Evolutionary conservation across 306 rosid genomes (phyloP).

Genomic region (Argentina anserina): DNA sequence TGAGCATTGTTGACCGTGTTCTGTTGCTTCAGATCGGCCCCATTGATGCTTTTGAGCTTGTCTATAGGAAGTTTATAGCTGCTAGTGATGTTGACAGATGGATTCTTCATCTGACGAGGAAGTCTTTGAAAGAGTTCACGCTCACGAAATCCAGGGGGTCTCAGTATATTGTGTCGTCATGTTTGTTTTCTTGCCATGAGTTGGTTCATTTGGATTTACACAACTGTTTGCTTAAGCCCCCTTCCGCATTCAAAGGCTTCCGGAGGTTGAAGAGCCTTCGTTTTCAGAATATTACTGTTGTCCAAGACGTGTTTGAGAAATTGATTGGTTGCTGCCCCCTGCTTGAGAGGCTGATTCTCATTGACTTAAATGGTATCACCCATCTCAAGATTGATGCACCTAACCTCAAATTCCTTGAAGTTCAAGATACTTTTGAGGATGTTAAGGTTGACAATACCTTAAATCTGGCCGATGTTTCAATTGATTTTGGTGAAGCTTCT

Average conservation of each 20-base stretch:
- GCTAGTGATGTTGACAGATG: conserved; percentile 56
- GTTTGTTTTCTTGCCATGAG: conserved; percentile 49
- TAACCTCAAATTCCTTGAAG: conserved; percentile 46
- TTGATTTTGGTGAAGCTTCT: conserved; percentile 26
- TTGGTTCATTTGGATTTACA: conserved; percentile 46
- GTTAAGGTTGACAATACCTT: conserved; percentile 44
- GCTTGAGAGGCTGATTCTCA: conserved; percentile 49
- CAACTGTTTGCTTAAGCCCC: conserved; percentile 55
- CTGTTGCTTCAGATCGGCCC: conserved; percentile 57
- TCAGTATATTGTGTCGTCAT: conserved; percentile 43
- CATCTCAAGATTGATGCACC: conserved; percentile 46
- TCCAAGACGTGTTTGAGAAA: conserved; percentile 44
- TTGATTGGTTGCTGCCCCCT: conserved; percentile 47
- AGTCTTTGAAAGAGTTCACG: conserved; percentile 41
- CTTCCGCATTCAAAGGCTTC: conserved; percentile 44
- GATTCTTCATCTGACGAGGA: conserved; percentile 45
- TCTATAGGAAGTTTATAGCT: conserved; percentile 36
- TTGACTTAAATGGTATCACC: conserved; percentile 46
- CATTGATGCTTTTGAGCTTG: conserved; percentile 46
- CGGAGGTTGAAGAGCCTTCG: conserved; percentile 59
- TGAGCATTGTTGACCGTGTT: conserved; percentile 49
- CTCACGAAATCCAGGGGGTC: conserved; percentile 54
- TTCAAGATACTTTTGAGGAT: conserved; percentile 53
- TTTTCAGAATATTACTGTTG: conserved; percentile 46
- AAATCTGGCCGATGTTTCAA: conserved; percentile 46